phyloP scores from a whole-genome alignment of 2,329 filamentous ascomycete species.

The Diaporthe longicolla region DNA sequence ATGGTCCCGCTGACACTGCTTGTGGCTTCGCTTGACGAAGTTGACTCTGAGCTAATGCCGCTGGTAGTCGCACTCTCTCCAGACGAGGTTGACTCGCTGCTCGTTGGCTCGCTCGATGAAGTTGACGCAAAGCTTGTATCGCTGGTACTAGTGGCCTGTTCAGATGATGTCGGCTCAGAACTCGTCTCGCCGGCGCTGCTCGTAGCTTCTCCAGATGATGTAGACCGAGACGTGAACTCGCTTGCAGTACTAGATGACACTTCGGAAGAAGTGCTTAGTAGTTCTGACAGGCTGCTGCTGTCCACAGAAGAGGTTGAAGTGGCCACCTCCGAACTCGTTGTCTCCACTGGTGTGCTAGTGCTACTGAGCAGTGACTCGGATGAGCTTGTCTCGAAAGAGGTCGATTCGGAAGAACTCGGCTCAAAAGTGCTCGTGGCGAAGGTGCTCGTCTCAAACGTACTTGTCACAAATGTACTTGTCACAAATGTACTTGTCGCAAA shows the following conservation, averaged over 20 bases:
- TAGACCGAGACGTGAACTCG: not conserved
- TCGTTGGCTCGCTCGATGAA: not conserved
- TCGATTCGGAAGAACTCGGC: not conserved
- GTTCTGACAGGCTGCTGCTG: not conserved
- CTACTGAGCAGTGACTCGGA: not conserved
- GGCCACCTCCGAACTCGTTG: not conserved
- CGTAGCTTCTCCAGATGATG: not conserved
- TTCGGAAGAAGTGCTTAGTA: not conserved
- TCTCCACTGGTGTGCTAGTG: not conserved
- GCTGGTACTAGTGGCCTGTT: not conserved
- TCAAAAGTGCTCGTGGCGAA: not conserved
- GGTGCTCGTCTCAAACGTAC: not conserved
- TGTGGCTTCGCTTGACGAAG: not conserved
- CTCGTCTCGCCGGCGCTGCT: slow-evolving; percentile 1
- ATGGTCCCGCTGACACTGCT: not conserved
- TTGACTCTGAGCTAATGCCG: not conserved
- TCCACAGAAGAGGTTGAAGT: not conserved
- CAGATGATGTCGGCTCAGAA: not conserved
- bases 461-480: not conserved
- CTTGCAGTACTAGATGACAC: not conserved
- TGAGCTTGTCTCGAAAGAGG: not conserved
- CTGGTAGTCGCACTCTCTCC: not conserved
- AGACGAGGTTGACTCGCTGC: not conserved
- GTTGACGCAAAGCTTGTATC: not conserved
- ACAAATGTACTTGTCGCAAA: not conserved